Conservation (phyloP, 2,329 filamentous ascomycete genomes). For the Ustulina deusta region DNA sequence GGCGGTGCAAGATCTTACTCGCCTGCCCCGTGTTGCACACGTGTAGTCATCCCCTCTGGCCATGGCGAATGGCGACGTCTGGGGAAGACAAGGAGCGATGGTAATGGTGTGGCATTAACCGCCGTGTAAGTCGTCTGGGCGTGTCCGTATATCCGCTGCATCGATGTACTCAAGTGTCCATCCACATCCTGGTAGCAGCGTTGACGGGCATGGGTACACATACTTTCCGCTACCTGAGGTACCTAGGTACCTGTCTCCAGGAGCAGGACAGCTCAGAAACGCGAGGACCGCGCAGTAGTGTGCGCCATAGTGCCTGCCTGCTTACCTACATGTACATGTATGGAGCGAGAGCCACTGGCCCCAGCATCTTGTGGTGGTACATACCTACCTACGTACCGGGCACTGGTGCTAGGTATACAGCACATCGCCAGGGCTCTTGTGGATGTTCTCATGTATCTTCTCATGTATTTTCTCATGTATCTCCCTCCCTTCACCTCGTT, state of each 20-base stretch:
- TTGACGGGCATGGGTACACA: constrained; percentile 2
- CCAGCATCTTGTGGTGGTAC: constrained; percentile 18
- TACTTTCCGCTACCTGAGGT: not conserved
- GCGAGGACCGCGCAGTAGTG: constrained; percentile 29
- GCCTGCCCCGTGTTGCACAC: constrained; percentile 2
- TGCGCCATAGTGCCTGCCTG: constrained; percentile 2
- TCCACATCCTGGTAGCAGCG: not conserved
- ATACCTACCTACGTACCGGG: not conserved
- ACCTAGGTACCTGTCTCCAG: constrained; percentile 1
- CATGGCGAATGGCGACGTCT: not conserved
- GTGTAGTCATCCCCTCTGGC: not conserved
- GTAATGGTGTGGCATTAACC: constrained; percentile 6
- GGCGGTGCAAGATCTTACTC: not conserved
- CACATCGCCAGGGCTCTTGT: not conserved
- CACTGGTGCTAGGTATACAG: constrained; percentile 13
- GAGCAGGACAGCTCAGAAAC: constrained; percentile 22
- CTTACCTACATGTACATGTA: not conserved
- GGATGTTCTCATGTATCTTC: not conserved
- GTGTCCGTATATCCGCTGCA: not conserved
- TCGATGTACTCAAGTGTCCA: not conserved
- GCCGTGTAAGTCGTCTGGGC: not conserved
- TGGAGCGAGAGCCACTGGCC: not conserved
- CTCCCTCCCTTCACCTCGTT: constrained; percentile 21
- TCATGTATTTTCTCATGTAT: not conserved
- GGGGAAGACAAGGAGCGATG: not conserved